Conservation (phyloP, 2,329 filamentous ascomycete genomes). For the Xylaria multiplex region DNA sequence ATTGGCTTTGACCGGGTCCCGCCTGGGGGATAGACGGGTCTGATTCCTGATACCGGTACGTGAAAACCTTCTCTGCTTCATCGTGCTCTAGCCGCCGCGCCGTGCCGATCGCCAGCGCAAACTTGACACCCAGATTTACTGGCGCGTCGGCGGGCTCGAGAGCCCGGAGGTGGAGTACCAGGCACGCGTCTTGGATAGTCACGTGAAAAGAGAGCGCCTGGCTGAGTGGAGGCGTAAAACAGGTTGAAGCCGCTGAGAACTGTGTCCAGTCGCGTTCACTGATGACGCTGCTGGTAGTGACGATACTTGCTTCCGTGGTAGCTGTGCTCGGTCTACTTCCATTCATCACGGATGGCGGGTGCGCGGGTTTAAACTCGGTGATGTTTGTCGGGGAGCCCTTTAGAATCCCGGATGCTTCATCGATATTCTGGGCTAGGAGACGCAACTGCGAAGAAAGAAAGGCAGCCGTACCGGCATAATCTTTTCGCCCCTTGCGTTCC, state of each 20-base stretch:
- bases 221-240: conserved; percentile 57
- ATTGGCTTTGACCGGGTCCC: conserved; percentile 13
- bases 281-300: conserved; percentile 30
- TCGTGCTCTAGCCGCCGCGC: conserved; percentile 75
- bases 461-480: conserved; percentile 59
- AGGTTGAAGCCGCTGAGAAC: conserved; percentile 46
- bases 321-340: conserved; percentile 28
- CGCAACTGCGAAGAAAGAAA: conserved; percentile 67
- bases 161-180: conserved; percentile 75
- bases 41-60: conserved; percentile 56
- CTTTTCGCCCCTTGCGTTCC: conserved; percentile 24
- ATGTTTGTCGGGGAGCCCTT: conserved; percentile 60
- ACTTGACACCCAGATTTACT: conserved; percentile 71
- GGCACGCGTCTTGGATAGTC: conserved; percentile 73
- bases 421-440: conserved; percentile 64
- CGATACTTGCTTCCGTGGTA: conserved; percentile 19
- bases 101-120: conserved; percentile 75
- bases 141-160: conserved; percentile 74
- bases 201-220: conserved; percentile 79
- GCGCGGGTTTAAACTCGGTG: conserved; percentile 35
- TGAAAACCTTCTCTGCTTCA: conserved; percentile 81
- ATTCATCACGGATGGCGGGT: not conserved
- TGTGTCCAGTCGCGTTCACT: conserved; percentile 51
- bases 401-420: conserved; percentile 62
- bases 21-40: conserved; percentile 38